A percentile compares a stretch with the other conserved stretches of the same genome.
phyloP scores from a whole-genome alignment of 352 stramenopile genomes.

The Globisporangium uncinulatum region DNA sequence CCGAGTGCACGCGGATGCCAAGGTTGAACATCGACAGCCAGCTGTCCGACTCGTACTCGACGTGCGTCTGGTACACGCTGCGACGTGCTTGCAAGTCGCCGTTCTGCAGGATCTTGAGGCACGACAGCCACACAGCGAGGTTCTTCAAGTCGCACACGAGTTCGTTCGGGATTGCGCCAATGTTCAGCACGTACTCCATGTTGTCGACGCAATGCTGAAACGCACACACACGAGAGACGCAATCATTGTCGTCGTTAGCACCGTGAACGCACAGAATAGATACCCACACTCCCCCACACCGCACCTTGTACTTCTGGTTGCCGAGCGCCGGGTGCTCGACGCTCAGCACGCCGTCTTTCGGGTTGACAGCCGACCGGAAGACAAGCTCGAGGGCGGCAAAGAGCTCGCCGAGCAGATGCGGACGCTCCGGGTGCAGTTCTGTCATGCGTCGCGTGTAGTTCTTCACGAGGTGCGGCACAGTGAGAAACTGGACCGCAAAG shows the following conservation, averaged over 20 bases:
- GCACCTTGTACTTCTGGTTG: slow-evolving; percentile 87
- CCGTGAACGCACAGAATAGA: not conserved
- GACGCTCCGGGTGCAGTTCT: slow-evolving; percentile 34
- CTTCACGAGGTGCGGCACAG: slow-evolving; percentile 73
- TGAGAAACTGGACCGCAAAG: slow-evolving; percentile 85
- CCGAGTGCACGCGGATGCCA: slow-evolving; percentile 79
- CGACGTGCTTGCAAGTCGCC: slow-evolving; percentile 68
- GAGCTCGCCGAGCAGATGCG: slow-evolving; percentile 60
- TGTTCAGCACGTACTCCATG: slow-evolving; percentile 84
- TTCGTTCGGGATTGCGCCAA: slow-evolving; percentile 67
- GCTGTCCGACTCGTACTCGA: slow-evolving; percentile 86
- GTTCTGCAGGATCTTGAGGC: slow-evolving; percentile 55
- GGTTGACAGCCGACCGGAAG: slow-evolving; percentile 46
- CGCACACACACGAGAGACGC: slow-evolving; percentile 4
- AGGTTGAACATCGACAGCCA: slow-evolving; percentile 89
- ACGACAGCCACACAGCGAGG: slow-evolving; percentile 66
- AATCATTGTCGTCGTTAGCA: not conserved
- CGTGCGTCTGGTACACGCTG: slow-evolving; percentile 66
- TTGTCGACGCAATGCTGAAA: slow-evolving; percentile 79
- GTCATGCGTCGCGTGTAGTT: slow-evolving; percentile 66
- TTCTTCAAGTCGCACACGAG: slow-evolving; percentile 71
- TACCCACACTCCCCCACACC: not conserved
- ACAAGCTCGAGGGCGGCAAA: slow-evolving; percentile 56
- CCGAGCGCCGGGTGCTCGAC: slow-evolving; percentile 72
- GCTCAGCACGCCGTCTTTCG: slow-evolving; percentile 37